Base-by-base conservation (phyloP, 208 protist genomes). In the Trypanosoma lewisi region DNA sequence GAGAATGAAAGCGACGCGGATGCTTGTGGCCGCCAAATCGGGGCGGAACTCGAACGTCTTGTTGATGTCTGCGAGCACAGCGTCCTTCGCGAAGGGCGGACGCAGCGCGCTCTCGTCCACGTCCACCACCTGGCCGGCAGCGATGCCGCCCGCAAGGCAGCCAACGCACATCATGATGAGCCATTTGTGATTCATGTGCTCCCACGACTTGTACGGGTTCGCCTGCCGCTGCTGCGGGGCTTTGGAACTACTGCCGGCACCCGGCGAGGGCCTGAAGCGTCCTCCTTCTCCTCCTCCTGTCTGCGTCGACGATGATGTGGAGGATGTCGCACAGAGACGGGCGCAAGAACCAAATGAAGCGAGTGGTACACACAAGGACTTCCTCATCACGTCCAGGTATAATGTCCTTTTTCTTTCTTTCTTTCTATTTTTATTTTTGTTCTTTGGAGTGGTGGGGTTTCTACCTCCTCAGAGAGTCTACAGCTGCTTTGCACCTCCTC, bases 201-300 rank as follows among this genome's bases (percentile, higher is more conserved):
- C 77, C 84, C 87, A 91, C 34, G 87, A 94, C 66, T 94, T 94
- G 77, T 80, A 94, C 14, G 87, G 87, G 48, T 94, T 94, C 34
- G 87, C 87, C 50, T 84, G 48, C 11, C 16, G 30, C 16, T 77
- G 71, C 52, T 66, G 50, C 31, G 69, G 61, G 27, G 59, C 71
- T 12, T 58, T 42, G 2, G 83, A 61, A 16, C 79, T 79, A 12
- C 71, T 42, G 28, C 81, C 77, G n/a, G 80, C 67, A 41, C 87
- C 79, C 4, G 73, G 73, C 2, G 82, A 72, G 16, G 77, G 74
- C 16, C 61, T 80, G 48, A 92, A 88, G 37, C 44, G 4, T 17
- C 5, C 2, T 12, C 45, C 42, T 16, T 21, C 9, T 19, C 6
- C 9, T 49, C 4, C 39, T 8, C 60, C 49, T 16, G 60, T 21